Evolutionary conservation across 106 monocot genomes (phyloP).

Genomic region (Agapanthus africanus): DNA sequence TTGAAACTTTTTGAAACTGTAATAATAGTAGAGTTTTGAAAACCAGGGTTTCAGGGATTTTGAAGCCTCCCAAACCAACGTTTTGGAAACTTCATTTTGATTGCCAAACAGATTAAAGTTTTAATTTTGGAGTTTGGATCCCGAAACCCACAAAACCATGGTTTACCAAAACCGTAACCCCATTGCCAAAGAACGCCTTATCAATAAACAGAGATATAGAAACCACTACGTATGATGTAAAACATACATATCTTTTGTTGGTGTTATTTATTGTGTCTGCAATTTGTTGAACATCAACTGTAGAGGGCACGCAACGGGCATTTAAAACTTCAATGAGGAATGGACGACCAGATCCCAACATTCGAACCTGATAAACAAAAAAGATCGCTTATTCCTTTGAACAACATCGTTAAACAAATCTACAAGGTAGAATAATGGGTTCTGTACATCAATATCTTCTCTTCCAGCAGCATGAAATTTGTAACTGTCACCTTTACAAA

Average conservation of each 20-base stretch:
- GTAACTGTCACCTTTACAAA: slow-evolving; percentile 79
- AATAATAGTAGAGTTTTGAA: too few species aligned
- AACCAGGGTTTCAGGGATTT: too few species aligned
- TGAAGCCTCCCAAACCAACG: too few species aligned
- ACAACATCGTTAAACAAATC: slow-evolving; percentile 1
- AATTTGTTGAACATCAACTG: slow-evolving; percentile 47
- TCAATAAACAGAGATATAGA: too few species aligned
- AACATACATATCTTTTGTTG: slow-evolving; percentile 59
- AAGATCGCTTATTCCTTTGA: slow-evolving; percentile 13
- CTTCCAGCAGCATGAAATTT: slow-evolving; percentile 98
- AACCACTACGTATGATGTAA: not conserved
- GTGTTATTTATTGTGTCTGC: slow-evolving; percentile 63
- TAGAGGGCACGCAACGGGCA: slow-evolving; percentile 47
- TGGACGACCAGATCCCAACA: slow-evolving; percentile 97
- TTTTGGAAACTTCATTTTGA: too few species aligned
- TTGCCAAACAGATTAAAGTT: not conserved
- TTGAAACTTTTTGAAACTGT: too few species aligned
- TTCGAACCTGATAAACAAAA: slow-evolving; percentile 58
- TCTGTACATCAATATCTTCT: slow-evolving; percentile 99
- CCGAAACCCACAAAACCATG: too few species aligned
- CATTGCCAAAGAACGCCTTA: too few species aligned
- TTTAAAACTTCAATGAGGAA: slow-evolving; percentile 90
- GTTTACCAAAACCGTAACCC: too few species aligned
- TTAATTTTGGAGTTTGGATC: too few species aligned
- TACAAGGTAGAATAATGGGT: not conserved